A percentile compares a stretch with the other conserved stretches of the same genome.
phyloP scores from a whole-genome alignment of 78 protist species.

The Cavenderia fasciculata region DNA sequence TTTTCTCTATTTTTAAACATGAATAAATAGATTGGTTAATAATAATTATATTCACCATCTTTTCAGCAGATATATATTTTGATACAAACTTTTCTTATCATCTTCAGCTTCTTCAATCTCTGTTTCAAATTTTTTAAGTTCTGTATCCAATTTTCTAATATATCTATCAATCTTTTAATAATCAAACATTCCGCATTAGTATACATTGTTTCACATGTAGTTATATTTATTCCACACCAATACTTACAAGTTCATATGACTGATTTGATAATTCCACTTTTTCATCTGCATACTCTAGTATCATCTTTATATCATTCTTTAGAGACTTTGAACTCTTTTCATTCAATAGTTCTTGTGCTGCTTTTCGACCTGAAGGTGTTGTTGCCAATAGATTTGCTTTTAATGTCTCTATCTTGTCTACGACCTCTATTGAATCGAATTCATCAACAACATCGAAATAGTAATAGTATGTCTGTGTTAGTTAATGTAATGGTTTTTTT shows the following conservation, averaged over 20 bases:
- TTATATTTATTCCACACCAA: not conserved
- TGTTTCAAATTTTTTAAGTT: slow-evolving; percentile 77
- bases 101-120: slow-evolving; percentile 73
- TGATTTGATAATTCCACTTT: slow-evolving; percentile 74
- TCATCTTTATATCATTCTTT: slow-evolving; percentile 17
- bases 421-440: slow-evolving; percentile 7
- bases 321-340: slow-evolving; percentile 17
- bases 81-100: slow-evolving; percentile 64
- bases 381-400: slow-evolving; percentile 1
- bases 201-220: not conserved
- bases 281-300: slow-evolving; percentile 78
- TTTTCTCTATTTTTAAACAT: no score
- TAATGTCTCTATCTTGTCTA: slow-evolving; percentile 34
- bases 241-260: slow-evolving; percentile 69
- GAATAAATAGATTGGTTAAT: no score
- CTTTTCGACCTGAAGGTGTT: slow-evolving; percentile 12
- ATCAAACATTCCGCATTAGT: not conserved
- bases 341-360: slow-evolving; percentile 5
- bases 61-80: no score
- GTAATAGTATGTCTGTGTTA: no score
- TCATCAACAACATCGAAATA: not conserved
- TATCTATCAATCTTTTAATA: slow-evolving; percentile 57
- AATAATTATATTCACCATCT: no score
- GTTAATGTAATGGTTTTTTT: not conserved
- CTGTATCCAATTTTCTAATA: slow-evolving; percentile 75